phyloP scores from a whole-genome alignment of 2,329 filamentous ascomycete genomes.

The Corinectria fuckeliana region DNA sequence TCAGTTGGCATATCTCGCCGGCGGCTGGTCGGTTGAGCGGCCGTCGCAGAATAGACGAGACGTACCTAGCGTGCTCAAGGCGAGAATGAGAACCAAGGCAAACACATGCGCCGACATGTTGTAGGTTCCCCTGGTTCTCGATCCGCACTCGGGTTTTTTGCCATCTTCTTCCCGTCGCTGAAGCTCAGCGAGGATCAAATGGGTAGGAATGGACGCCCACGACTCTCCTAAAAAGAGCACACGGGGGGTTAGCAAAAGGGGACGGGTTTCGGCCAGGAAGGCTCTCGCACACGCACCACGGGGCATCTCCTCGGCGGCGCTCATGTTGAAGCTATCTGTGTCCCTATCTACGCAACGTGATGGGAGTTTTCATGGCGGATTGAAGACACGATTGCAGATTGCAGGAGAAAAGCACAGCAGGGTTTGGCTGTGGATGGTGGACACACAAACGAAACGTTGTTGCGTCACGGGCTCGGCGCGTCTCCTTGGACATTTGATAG shows the following conservation, averaged over 20 bases:
- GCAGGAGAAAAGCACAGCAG: neutral
- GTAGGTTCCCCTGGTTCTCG: slow-evolving; percentile 61
- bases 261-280: neutral
- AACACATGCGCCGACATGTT: slow-evolving; percentile 72
- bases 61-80: slow-evolving; percentile 64
- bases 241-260: slow-evolving; percentile 30
- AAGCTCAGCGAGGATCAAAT: slow-evolving; percentile 60
- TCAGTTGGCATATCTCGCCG: neutral
- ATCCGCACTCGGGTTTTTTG: slow-evolving; percentile 59
- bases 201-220: slow-evolving; percentile 60
- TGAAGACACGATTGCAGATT: slow-evolving; percentile 33
- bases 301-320: slow-evolving; percentile 22
- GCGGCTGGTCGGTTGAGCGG: neutral
- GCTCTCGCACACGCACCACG: slow-evolving; percentile 24
- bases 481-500: slow-evolving; percentile 25
- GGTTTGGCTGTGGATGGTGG: slow-evolving; percentile 2
- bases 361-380: slow-evolving; percentile 32
- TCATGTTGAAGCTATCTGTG: slow-evolving; percentile 26
- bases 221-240: slow-evolving; percentile 36
- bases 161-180: slow-evolving; percentile 52
- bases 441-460: slow-evolving; percentile 16
- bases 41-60: neutral
- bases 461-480: slow-evolving; percentile 34
- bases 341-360: slow-evolving; percentile 29
- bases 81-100: slow-evolving; percentile 70